Evolutionary conservation across 441 rosid genomes (phyloP), one percentile per base, ranked within the genome.

Genomic region (Metrosideros polymorpha): DNA sequence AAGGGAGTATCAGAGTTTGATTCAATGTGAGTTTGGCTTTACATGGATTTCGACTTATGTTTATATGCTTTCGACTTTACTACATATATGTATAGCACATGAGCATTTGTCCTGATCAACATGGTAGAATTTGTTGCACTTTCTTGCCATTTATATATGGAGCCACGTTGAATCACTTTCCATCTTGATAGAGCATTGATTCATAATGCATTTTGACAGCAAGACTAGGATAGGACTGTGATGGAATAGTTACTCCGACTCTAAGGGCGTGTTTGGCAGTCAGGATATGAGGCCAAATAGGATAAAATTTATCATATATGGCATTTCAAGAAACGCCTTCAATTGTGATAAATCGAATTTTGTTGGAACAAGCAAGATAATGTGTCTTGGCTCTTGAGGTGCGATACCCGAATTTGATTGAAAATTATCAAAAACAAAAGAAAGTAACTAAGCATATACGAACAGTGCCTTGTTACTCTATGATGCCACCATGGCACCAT

Each of bases 1-100:
- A 22, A 5, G 24, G 79, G 39, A 71, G 79, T 3, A 22, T 50
- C 15, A 15, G 18, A 50, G 52, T 50, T 50, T 98, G 88, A 98
- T 98, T 79, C 99, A 91, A 39, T 98, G 98, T 1, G 89, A 87
- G 92, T 94, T 94, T 6, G 96, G 95, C 88, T 96, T 97, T 43
- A 91, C 91, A 77, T 94, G 91, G 84, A 97, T 85, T 24, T 97
- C 99, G 9, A 93, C 90, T 9, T 92, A 97, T 85, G 91, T 75
- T 93, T 87, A 89, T 86, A 94, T 32, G 95, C 92, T 86, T 63
- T 93, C 66, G 95, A 93, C 94, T 94, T 91, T 83, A 95, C 98
- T 6, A 93, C 98, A 87, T 49, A 96, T 92, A 10, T 96, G 92
- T 85, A 94, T 93, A 4, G 98, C 95, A 97, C 93, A 91, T 79